These are phyloP conservation scores for Cupressus sempervirens DNA, from an alignment of 75 land plant species.

Conservation along the genomic window DNA sequence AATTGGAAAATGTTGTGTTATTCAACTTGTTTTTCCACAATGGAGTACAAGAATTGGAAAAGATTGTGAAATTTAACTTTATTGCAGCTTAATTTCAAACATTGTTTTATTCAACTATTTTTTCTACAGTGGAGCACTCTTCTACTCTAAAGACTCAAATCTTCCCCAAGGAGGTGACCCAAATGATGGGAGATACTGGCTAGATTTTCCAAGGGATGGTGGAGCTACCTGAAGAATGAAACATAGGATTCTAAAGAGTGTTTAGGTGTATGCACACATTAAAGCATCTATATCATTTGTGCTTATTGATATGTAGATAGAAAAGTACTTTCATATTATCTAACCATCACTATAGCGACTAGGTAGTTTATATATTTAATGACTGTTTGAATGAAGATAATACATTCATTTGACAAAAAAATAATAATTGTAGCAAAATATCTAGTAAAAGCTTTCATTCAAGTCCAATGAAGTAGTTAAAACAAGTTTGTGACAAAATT, in stretches of 20 bases:
- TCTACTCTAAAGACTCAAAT: conserved; percentile 27
- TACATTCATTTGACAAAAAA: neutral
- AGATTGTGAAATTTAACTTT: too few species aligned
- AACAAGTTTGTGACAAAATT: neutral
- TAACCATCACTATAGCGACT: too few species aligned
- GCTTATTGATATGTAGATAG: too few species aligned
- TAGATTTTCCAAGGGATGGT: conserved; percentile 30
- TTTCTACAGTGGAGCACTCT: conserved; percentile 23
- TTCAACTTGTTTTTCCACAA: conserved; percentile 29
- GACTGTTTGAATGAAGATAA: too few species aligned
- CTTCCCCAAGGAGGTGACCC: conserved; percentile 30
- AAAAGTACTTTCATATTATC: too few species aligned
- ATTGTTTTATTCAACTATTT: too few species aligned
- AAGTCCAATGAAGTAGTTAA: neutral
- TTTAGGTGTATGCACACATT: conserved; percentile 24
- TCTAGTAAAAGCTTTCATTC: neutral
- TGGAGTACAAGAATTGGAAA: too few species aligned
- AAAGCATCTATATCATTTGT: too few species aligned
- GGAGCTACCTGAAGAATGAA: conserved; percentile 19
- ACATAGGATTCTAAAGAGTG: conserved; percentile 19
- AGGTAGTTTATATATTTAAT: too few species aligned
- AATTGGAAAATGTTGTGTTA: too few species aligned
- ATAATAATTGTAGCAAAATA: neutral
- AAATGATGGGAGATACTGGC: conserved; percentile 31
- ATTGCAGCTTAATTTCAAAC: too few species aligned